Evolutionary conservation across 352 stramenopile genomes (phyloP), one percentile per base, ranked within the genome.

Genomic region (Achlya hypogyna): DNA sequence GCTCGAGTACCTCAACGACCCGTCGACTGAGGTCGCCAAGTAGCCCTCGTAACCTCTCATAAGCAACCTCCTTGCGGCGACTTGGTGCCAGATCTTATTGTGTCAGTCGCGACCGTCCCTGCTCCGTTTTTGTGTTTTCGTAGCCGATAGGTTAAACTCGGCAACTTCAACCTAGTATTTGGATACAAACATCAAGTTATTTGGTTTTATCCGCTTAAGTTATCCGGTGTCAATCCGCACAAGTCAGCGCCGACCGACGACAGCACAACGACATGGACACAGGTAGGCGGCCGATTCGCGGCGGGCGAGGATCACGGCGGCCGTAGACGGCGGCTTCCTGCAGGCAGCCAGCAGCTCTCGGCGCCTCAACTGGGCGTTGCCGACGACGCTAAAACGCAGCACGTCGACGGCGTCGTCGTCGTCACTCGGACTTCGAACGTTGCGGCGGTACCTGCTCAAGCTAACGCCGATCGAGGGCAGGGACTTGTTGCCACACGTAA

Each of bases 391-490:
- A 6, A 16, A 6, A 14, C 49, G 49, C 29, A 16, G 6, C 6
- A 34, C 49, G 6, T 54, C 49, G 23, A 42, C 29, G n/a, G 42
- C 45, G 60, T 52, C 28, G n/a, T 5, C 56, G 16, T 35, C 38
- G 4, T 22, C 42, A 14, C 10, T 67, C 22, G 9, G n/a, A 9
- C 5, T 65, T 14, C 28, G 53, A 14, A 67, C 42, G 6, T n/a
- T 67, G 71, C 86, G 86, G 32, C 81, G 86, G 28, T 93, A 76
- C 45, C 68, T 94, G 45, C 79, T 94, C 51, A 94, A 94, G 60
- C 79, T 94, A 54, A 94, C 86, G 65, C 86, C 86, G 12, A 94
- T 94, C 59, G 86, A 94, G 56, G 86, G 76, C 0, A 78, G 75
- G 51, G 83, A 91, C 38, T 64, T 94, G 64, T 69, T 91, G 29